phyloP scores from a whole-genome alignment of 257 asterid genomes.

The Fraxinus americana region DNA sequence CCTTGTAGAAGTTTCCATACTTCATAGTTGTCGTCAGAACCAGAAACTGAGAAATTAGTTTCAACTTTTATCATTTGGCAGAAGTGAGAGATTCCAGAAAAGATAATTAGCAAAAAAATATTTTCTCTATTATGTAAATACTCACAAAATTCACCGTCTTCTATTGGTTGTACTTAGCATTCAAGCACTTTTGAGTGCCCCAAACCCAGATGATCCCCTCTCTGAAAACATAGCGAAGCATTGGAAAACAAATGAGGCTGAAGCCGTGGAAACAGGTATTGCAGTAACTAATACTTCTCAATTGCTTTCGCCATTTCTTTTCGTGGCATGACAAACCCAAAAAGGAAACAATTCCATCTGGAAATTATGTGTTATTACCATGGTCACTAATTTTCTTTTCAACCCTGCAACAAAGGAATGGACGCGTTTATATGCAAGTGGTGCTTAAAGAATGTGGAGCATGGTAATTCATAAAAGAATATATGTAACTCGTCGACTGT shows the following conservation, averaged over 20 bases:
- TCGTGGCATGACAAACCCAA: neutral
- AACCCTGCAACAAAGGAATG: slow-evolving; percentile 41
- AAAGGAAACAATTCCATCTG: neutral
- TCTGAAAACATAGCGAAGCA: slow-evolving; percentile 71
- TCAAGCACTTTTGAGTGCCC: slow-evolving; percentile 73
- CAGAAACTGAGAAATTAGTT: neutral
- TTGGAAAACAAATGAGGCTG: slow-evolving; percentile 64
- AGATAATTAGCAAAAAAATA: neutral
- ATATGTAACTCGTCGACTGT: neutral
- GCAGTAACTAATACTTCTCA: neutral
- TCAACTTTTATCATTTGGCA: neutral
- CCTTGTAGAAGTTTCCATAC: too few species aligned
- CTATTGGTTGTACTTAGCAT: slow-evolving; percentile 36
- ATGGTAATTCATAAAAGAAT: neutral
- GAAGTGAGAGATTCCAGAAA: neutral
- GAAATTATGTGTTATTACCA: neutral
- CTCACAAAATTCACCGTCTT: neutral
- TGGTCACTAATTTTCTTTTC: neutral
- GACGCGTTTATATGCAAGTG: slow-evolving; percentile 39
- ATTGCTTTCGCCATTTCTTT: neutral
- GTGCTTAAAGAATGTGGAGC: slow-evolving; percentile 28
- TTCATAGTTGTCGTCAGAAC: neutral
- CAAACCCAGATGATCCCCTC: slow-evolving; percentile 71
- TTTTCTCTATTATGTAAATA: neutral
- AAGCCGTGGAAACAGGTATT: slow-evolving; percentile 72